These are phyloP conservation scores for Hanseniaspora mollemarum DNA, from an alignment of 805 yeast genomes.

Conservation along the genomic window DNA sequence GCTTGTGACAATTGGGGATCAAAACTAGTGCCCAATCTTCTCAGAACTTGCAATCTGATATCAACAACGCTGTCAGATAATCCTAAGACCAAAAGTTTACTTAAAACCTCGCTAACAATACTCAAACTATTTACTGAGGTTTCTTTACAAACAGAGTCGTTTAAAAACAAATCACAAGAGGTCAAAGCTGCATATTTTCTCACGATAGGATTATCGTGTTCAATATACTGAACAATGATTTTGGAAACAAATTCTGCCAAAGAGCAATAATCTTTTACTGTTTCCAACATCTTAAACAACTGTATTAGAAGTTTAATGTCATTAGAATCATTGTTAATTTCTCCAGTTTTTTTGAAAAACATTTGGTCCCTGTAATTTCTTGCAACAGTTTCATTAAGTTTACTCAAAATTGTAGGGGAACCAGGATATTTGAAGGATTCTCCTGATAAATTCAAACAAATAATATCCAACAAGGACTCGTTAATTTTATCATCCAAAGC, in stretches of 20 bases:
- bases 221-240: constrained; percentile 73
- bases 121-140: constrained; percentile 67
- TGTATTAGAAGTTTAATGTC: constrained; percentile 52
- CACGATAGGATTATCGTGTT: constrained; percentile 66
- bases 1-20: constrained; percentile 93
- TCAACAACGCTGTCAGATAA: constrained; percentile 83
- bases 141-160: constrained; percentile 75
- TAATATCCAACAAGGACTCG: constrained; percentile 54
- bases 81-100: constrained; percentile 66
- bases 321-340: constrained; percentile 33
- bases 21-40: constrained; percentile 58
- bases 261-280: constrained; percentile 63
- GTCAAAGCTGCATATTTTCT: constrained; percentile 78
- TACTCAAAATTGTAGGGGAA: constrained; percentile 54
- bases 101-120: constrained; percentile 76
- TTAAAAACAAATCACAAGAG: constrained; percentile 60
- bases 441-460: constrained; percentile 72
- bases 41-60: constrained; percentile 67
- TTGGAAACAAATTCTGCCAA: constrained; percentile 78
- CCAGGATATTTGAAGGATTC: constrained; percentile 75
- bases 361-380: constrained; percentile 64
- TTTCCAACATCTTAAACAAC: constrained; percentile 64
- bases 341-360: constrained; percentile 58
- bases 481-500: constrained; percentile 65
- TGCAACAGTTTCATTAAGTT: constrained; percentile 55